Conservation (phyloP, 345 rosid species). For the sweet orange (Citrus sinensis) region DNA sequence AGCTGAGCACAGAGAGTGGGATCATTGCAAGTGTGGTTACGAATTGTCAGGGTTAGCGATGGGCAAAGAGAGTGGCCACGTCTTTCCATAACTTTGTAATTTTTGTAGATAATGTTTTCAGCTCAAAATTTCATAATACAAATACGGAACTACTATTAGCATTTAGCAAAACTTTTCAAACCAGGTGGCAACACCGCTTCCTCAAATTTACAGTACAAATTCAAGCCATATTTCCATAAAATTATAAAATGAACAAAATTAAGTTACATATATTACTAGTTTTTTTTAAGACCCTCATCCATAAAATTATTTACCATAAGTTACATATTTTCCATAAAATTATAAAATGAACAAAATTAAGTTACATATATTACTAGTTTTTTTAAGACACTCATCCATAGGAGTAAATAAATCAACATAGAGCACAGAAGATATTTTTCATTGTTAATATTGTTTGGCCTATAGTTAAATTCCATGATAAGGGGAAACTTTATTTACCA, state of each 20-base stretch:
- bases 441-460: too few species aligned
- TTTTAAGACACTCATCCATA: too few species aligned
- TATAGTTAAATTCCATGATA: too few species aligned
- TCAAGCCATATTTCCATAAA: not conserved
- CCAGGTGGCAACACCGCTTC: not conserved
- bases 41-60: slow-evolving; percentile 34
- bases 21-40: slow-evolving; percentile 31
- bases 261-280: not conserved
- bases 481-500: too few species aligned
- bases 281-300: too few species aligned
- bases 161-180: too few species aligned
- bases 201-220: not conserved
- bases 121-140: not conserved
- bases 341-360: not conserved
- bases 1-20: not conserved
- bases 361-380: too few species aligned
- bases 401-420: not conserved
- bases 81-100: slow-evolving; percentile 20
- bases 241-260: not conserved
- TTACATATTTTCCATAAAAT: not conserved
- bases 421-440: not conserved
- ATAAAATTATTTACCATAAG: too few species aligned
- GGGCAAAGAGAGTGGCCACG: slow-evolving; percentile 62
- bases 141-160: not conserved
- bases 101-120: slow-evolving; percentile 13